Percentiles rank a stretch among this genome's conserved stretches.
Evolutionary conservation across 192 early-diverging fungal species (phyloP).

Genomic region (Polychytrium aggregatum): DNA sequence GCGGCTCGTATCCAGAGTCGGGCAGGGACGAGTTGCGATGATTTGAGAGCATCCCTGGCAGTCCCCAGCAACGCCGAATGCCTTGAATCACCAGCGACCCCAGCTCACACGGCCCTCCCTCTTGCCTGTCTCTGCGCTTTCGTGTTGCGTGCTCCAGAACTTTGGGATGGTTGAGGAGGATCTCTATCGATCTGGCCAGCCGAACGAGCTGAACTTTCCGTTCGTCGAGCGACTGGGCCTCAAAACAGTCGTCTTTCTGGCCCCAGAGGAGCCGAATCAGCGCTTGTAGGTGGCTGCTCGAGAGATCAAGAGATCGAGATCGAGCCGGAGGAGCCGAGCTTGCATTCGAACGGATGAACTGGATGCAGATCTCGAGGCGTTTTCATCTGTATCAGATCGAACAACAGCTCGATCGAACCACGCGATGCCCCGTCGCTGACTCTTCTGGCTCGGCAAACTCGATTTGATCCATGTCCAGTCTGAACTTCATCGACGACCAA

Average conservation of each 20-base stretch:
- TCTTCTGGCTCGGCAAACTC: background rate
- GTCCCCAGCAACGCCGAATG: too few relatives aligned
- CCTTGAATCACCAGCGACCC: too few relatives aligned
- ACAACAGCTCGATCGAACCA: too few relatives aligned
- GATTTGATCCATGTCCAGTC: slow-evolving; percentile 8
- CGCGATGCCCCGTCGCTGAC: too few relatives aligned
- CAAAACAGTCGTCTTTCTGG: slow-evolving; percentile 89
- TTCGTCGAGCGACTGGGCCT: slow-evolving; percentile 94
- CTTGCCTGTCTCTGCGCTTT: background rate
- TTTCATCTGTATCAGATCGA: background rate
- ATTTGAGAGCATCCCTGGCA: too few relatives aligned
- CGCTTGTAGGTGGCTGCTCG: slow-evolving; percentile 49
- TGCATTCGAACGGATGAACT: background rate
- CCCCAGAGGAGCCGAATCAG: slow-evolving; percentile 93
- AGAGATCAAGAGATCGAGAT: slow-evolving; percentile 1
- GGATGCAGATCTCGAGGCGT: background rate
- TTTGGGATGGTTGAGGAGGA: slow-evolving; percentile 97
- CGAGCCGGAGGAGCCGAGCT: background rate
- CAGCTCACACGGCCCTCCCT: too few relatives aligned
- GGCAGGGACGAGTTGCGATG: too few relatives aligned
- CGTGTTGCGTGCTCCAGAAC: slow-evolving; percentile 43
- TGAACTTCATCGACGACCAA: slow-evolving; percentile 98
- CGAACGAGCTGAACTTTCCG: slow-evolving; percentile 99
- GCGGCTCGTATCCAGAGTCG: too few relatives aligned
- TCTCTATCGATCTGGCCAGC: slow-evolving; percentile 88